Evolutionary conservation across 805 yeast genomes (phyloP).

Genomic region (Kodamaea jinghongensis): DNA sequence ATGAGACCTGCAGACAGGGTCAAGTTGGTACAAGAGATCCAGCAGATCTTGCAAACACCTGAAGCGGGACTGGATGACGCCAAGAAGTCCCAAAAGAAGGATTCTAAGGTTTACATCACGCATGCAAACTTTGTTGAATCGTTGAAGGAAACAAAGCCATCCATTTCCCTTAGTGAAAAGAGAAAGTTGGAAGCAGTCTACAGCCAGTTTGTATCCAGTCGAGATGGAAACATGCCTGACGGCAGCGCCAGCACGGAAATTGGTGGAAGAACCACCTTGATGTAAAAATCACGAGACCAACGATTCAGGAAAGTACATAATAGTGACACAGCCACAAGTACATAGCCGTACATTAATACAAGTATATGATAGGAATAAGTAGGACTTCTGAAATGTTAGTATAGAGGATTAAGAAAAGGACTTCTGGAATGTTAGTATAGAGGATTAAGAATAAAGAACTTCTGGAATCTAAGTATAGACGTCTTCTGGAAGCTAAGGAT

Average conservation of each 20-base stretch:
- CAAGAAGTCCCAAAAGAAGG: constrained; percentile 7
- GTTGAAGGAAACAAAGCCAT: constrained; percentile 77
- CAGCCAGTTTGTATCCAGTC: constrained; percentile 63
- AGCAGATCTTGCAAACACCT: constrained; percentile 29
- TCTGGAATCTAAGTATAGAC: no score
- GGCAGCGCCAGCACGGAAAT: constrained; percentile 77
- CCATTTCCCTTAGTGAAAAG: constrained; percentile 74
- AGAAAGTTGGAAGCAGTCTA: constrained; percentile 63
- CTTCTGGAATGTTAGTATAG: no score
- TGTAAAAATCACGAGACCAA: constrained; percentile 43
- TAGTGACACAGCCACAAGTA: no score
- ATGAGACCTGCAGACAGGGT: constrained; percentile 40
- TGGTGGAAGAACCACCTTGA: constrained; percentile 82
- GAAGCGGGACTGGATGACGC: constrained; percentile 6
- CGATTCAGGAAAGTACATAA: no score
- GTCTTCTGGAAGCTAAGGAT: no score
- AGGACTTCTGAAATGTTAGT: no score
- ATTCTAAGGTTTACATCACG: constrained; percentile 43
- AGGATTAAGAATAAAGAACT: no score
- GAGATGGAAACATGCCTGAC: constrained; percentile 87
- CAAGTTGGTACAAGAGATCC: constrained; percentile 41
- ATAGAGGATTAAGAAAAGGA: no score
- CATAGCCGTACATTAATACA: no score
- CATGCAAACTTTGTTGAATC: constrained; percentile 60
- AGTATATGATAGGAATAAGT: no score